phyloP scores from a whole-genome alignment of 768 basidiomycete species.

The Glaciozyma antarctica region DNA sequence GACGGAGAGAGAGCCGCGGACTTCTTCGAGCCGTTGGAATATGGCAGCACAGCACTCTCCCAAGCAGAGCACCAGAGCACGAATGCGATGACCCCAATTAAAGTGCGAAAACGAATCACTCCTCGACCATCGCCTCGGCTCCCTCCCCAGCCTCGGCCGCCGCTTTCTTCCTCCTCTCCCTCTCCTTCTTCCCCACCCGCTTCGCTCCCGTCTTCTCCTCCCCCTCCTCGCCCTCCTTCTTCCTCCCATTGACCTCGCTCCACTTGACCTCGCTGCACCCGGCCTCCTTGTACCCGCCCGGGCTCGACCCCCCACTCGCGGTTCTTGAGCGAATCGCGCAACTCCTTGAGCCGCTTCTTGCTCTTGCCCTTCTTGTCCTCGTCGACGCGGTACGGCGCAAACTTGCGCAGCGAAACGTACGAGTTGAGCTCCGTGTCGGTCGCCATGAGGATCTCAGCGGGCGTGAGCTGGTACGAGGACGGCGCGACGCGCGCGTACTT shows the following conservation, averaged over 20 bases:
- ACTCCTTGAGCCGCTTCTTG: conserved; percentile 49
- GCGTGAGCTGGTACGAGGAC: conserved; percentile 55
- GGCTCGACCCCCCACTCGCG: conserved; percentile 41
- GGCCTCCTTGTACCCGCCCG: conserved; percentile 38
- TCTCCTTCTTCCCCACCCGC: conserved; percentile 29
- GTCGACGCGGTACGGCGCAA: conserved; percentile 69
- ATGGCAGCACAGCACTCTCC: no score
- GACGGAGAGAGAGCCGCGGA: no score
- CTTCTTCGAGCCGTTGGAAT: no score
- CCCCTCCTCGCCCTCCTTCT: neutral
- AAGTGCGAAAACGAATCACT: no score
- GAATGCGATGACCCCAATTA: no score
- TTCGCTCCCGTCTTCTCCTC: conserved; percentile 1
- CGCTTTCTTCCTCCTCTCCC: conserved; percentile 20
- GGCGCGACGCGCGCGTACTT: conserved; percentile 64
- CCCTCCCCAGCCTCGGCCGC: neutral
- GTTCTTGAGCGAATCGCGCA: conserved; percentile 31
- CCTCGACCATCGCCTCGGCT: no score
- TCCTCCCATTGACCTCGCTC: conserved; percentile 8
- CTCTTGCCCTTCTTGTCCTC: conserved; percentile 55
- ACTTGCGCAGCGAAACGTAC: conserved; percentile 76
- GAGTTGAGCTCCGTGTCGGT: conserved; percentile 88
- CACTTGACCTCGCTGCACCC: conserved; percentile 26
- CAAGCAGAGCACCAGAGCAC: no score
- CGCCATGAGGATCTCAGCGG: conserved; percentile 80